phyloP scores from a whole-genome alignment of 2,329 filamentous ascomycete genomes.

The Exutisphaerella laricina region DNA sequence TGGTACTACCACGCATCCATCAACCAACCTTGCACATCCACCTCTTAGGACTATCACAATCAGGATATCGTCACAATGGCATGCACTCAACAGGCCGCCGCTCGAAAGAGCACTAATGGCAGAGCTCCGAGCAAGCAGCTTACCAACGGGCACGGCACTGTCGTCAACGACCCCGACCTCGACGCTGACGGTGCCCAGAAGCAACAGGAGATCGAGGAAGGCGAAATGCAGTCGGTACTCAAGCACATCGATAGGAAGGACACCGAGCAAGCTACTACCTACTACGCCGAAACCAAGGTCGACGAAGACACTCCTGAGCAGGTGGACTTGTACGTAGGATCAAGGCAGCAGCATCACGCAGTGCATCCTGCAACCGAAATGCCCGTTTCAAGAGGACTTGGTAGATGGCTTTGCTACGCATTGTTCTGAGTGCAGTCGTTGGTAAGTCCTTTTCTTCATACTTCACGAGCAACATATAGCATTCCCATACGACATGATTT shows the following conservation, averaged over 20 bases:
- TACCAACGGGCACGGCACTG: slow-evolving; percentile 10
- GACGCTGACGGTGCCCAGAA: slow-evolving; percentile 20
- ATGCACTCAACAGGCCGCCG: slow-evolving; percentile 18
- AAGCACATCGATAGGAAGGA: slow-evolving; percentile 28
- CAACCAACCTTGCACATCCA: not conserved
- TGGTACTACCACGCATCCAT: not conserved
- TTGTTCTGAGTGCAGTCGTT: not conserved
- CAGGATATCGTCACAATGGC: slow-evolving; percentile 1
- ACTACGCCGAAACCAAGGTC: slow-evolving; percentile 26
- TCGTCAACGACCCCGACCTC: slow-evolving; percentile 21
- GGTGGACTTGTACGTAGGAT: slow-evolving; percentile 17
- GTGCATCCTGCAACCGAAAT: too few relatives aligned
- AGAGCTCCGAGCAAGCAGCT: slow-evolving; percentile 3
- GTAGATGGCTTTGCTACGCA: slow-evolving; percentile 14
- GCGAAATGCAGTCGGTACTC: slow-evolving; percentile 24
- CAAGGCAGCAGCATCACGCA: slow-evolving; percentile 21
- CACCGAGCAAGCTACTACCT: slow-evolving; percentile 25
- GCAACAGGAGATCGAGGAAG: slow-evolving; percentile 26
- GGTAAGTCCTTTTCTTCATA: not conserved
- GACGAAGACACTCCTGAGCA: slow-evolving; percentile 28
- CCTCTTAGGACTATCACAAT: not conserved
- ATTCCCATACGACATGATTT: slow-evolving; percentile 68
- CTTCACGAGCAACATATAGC: slow-evolving; percentile 26
- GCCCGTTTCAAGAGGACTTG: too few relatives aligned
- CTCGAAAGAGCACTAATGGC: slow-evolving; percentile 15